phyloP scores from a whole-genome alignment of 176 grass and related monocot genomes.

The Themeda triandra region DNA sequence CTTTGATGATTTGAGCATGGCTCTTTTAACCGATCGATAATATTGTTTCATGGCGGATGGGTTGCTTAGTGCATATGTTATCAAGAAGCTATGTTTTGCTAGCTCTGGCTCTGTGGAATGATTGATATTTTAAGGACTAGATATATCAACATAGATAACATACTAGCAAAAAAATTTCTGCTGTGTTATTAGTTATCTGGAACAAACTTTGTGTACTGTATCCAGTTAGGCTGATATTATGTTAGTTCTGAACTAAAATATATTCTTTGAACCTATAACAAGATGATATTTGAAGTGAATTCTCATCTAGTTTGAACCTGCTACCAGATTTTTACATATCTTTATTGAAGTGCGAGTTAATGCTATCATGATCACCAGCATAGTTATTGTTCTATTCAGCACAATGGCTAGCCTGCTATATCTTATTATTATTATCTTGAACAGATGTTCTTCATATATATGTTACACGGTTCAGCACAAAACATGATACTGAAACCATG shows the following conservation, averaged over 20 bases:
- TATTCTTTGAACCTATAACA: too few relatives aligned
- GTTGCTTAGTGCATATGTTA: slow-evolving; percentile 90
- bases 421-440: background rate
- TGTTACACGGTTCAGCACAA: too few relatives aligned
- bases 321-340: background rate
- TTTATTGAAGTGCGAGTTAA: slow-evolving; percentile 44
- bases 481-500: too few relatives aligned
- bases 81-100: slow-evolving; percentile 85
- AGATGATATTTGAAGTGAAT: slow-evolving; percentile 50
- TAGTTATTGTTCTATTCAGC: slow-evolving; percentile 94
- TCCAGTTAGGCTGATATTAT: too few relatives aligned
- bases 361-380: slow-evolving; percentile 92
- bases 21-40: slow-evolving; percentile 22
- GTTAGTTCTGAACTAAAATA: too few relatives aligned
- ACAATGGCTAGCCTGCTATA: slow-evolving; percentile 57
- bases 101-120: too few relatives aligned
- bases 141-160: too few relatives aligned
- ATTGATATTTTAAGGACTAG: too few relatives aligned
- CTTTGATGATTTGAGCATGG: slow-evolving; percentile 2
- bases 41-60: slow-evolving; percentile 59
- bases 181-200: too few relatives aligned
- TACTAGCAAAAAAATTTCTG: too few relatives aligned
- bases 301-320: slow-evolving; percentile 17
- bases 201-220: too few relatives aligned
- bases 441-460: too few relatives aligned